Conservation (phyloP, 106 monocot genomes). For the Allium cepa region DNA sequence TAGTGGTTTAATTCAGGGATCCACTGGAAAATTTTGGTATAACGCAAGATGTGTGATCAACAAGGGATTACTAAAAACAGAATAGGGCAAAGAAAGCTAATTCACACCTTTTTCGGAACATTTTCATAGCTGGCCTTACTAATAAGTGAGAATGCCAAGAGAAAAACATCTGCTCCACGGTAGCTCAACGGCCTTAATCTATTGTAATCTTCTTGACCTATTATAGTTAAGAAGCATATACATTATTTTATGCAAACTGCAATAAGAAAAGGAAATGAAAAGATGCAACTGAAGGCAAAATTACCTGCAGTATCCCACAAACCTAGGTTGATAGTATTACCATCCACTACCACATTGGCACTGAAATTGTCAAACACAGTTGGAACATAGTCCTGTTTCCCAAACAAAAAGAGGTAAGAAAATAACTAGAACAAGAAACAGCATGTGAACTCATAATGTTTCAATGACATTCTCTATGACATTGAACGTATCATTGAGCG, state of each 20-base stretch:
- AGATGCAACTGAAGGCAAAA: too few relatives aligned
- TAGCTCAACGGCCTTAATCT: conserved; percentile 72
- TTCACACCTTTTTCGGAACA: conserved; percentile 56
- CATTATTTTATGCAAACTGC: too few relatives aligned
- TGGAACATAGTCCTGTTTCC: conserved; percentile 33
- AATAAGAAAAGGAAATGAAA: too few relatives aligned
- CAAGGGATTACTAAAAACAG: background rate
- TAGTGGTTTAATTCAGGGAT: conserved; percentile 71
- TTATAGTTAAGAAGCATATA: too few relatives aligned
- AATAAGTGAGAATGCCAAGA: conserved; percentile 64
- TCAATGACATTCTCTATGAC: too few relatives aligned
- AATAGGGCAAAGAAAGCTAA: background rate
- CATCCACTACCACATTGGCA: conserved; percentile 62
- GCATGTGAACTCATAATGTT: too few relatives aligned
- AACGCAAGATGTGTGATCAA: background rate
- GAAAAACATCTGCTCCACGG: conserved; percentile 67
- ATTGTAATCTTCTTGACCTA: conserved; percentile 73
- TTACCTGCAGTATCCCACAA: conserved; percentile 70
- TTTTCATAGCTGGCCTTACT: conserved; percentile 77
- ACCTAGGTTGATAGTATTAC: conserved; percentile 55
- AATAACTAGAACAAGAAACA: too few relatives aligned
- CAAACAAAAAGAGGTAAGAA: too few relatives aligned
- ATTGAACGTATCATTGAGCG: too few relatives aligned
- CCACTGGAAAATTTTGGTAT: conserved; percentile 27
- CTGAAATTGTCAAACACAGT: conserved; percentile 45